Evolutionary conservation across 2,329 filamentous ascomycete species (phyloP).

Genomic region (Fusarium sp.): DNA sequence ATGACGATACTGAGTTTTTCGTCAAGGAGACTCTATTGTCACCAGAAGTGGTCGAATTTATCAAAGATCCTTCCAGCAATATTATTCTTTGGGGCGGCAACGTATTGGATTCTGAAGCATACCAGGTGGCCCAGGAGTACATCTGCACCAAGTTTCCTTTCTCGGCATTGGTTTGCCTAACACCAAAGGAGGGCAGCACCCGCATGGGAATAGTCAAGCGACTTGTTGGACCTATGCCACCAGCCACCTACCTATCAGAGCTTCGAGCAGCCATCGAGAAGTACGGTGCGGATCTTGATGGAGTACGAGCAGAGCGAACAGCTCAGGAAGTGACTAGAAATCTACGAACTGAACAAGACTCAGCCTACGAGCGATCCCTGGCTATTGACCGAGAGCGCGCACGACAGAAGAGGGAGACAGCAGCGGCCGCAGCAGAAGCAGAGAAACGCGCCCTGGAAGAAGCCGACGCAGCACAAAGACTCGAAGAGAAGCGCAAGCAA

Average conservation of each 20-base stretch:
- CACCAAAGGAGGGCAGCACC: constrained; percentile 83
- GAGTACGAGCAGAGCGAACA: constrained; percentile 79
- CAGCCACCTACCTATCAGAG: constrained; percentile 80
- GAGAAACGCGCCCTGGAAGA: constrained; percentile 71
- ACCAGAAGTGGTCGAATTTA: constrained; percentile 77
- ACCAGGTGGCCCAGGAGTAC: constrained; percentile 89
- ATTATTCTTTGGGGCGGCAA: constrained; percentile 94
- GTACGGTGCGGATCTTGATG: constrained; percentile 80
- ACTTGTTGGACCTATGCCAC: constrained; percentile 77
- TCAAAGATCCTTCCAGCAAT: constrained; percentile 81
- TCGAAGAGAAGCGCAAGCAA: constrained; percentile 64
- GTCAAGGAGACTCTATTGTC: constrained; percentile 85
- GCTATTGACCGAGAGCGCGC: constrained; percentile 89
- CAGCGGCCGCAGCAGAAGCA: constrained; percentile 76
- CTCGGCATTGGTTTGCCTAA: constrained; percentile 86
- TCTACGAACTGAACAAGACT: constrained; percentile 89
- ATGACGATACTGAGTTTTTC: constrained; percentile 90
- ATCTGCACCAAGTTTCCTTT: constrained; percentile 95
- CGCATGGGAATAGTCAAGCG: constrained; percentile 92
- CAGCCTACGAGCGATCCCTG: constrained; percentile 91
- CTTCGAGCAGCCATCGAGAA: constrained; percentile 79
- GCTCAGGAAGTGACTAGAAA: constrained; percentile 86
- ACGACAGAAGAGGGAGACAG: constrained; percentile 80
- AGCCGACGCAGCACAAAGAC: constrained; percentile 70
- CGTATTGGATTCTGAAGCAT: constrained; percentile 92